phyloP scores from a whole-genome alignment of 2,329 filamentous ascomycete genomes.

The Chrysosporium queenslandicum region DNA sequence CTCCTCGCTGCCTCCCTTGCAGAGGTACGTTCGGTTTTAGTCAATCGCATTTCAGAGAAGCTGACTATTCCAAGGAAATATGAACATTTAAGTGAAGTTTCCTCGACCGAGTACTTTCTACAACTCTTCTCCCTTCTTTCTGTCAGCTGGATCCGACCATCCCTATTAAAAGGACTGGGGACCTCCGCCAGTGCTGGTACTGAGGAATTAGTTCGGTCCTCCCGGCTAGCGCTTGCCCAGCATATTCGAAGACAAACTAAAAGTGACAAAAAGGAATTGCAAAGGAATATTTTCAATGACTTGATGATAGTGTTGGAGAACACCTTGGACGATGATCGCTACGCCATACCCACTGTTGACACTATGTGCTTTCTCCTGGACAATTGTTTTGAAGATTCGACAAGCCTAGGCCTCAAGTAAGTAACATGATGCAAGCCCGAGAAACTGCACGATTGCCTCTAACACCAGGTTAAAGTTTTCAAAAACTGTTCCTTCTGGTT shows the following conservation, averaged over 20 bases:
- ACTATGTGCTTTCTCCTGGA: constrained; percentile 68
- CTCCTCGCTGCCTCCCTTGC: constrained; percentile 27
- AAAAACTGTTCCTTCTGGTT: constrained; percentile 57
- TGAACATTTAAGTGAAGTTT: constrained; percentile 38
- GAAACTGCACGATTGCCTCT: not conserved
- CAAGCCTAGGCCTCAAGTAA: constrained; percentile 28
- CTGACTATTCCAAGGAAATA: constrained; percentile 26
- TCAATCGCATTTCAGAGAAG: not conserved
- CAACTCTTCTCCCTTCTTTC: constrained; percentile 33
- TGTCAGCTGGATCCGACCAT: constrained; percentile 29
- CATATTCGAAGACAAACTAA: constrained; percentile 24
- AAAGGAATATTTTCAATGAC: constrained; percentile 41
- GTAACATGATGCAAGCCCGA: constrained; percentile 6
- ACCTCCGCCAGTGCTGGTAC: constrained; percentile 38
- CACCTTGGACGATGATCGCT: constrained; percentile 53
- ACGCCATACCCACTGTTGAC: constrained; percentile 66
- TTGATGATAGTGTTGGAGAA: constrained; percentile 47
- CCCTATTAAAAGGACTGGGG: constrained; percentile 35
- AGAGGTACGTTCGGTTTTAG: constrained; percentile 32
- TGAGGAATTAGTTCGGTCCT: constrained; percentile 37
- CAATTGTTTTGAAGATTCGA: constrained; percentile 31
- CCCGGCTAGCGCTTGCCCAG: constrained; percentile 34
- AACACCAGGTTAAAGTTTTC: constrained; percentile 20
- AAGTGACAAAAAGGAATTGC: constrained; percentile 29
- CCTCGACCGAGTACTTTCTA: constrained; percentile 35